Conservation (phyloP, 352 stramenopile species). For the Pythium aquatile region DNA sequence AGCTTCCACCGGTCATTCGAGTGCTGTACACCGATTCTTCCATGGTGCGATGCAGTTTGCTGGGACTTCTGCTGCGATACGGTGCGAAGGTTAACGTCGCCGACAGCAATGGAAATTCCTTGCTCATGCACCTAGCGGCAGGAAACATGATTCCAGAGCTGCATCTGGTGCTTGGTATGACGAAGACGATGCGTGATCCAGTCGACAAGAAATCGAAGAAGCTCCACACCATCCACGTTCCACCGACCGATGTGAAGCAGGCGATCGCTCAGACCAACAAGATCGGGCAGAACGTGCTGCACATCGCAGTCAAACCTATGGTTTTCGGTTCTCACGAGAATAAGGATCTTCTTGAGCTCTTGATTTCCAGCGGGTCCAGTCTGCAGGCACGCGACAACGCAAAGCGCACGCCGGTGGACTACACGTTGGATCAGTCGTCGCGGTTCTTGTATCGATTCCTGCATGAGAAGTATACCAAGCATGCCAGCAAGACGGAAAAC, state of each 20-base stretch:
- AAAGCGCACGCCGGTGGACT: constrained; percentile 50
- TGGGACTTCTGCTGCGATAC: constrained; percentile 58
- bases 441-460: constrained; percentile 56
- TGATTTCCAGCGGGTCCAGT: constrained; percentile 43
- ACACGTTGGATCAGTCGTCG: constrained; percentile 50
- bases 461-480: constrained; percentile 33
- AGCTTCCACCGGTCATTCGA: constrained; percentile 47
- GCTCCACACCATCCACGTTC: constrained; percentile 45
- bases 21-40: constrained; percentile 36
- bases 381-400: constrained; percentile 37
- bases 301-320: constrained; percentile 60
- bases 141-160: constrained; percentile 50
- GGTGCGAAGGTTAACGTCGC: constrained; percentile 45
- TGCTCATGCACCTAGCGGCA: constrained; percentile 59
- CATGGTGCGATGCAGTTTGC: constrained; percentile 32
- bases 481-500: constrained; percentile 27
- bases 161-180: constrained; percentile 44
- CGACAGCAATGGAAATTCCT: constrained; percentile 56
- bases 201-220: constrained; percentile 30
- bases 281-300: constrained; percentile 45
- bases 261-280: constrained; percentile 44
- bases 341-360: constrained; percentile 39
- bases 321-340: constrained; percentile 73
- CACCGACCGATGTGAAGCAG: constrained; percentile 37
- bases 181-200: constrained; percentile 42